Conservation (phyloP, 139 green algal genomes). For the Coelastrella sp. region DNA sequence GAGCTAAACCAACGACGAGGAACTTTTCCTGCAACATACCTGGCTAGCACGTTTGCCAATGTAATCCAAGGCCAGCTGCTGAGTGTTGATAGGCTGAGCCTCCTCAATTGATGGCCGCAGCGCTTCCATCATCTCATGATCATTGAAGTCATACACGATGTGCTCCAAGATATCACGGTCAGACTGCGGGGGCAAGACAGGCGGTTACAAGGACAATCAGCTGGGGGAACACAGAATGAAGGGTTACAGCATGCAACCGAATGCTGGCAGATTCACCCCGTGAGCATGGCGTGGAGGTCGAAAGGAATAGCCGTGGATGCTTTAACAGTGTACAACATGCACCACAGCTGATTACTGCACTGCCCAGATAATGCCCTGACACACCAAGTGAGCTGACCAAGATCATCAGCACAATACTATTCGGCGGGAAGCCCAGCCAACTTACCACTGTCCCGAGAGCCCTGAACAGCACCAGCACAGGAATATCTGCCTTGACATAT, state of each 20-base stretch:
- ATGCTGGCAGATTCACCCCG: no score
- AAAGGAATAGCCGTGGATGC: no score
- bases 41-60: conserved; percentile 91
- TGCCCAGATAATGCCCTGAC: background rate
- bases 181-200: conserved; percentile 47
- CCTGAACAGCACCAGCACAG: conserved; percentile 92
- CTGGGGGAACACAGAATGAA: background rate
- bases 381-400: background rate
- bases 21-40: conserved; percentile 58
- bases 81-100: conserved; percentile 92
- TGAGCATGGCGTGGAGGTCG: no score
- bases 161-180: conserved; percentile 93
- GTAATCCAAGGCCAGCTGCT: conserved; percentile 96
- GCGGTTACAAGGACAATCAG: background rate
- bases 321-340: no score
- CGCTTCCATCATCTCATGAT: conserved; percentile 95
- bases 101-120: conserved; percentile 96
- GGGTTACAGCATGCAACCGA: no score
- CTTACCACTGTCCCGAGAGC: conserved; percentile 87
- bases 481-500: conserved; percentile 89
- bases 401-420: no score
- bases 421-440: background rate
- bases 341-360: no score
- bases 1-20: no score
- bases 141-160: conserved; percentile 91